Evolutionary conservation across 1,284 basidiomycete genomes (phyloP), one percentile per base, ranked within the genome.

Genomic region (Clitocybe nebularis): DNA sequence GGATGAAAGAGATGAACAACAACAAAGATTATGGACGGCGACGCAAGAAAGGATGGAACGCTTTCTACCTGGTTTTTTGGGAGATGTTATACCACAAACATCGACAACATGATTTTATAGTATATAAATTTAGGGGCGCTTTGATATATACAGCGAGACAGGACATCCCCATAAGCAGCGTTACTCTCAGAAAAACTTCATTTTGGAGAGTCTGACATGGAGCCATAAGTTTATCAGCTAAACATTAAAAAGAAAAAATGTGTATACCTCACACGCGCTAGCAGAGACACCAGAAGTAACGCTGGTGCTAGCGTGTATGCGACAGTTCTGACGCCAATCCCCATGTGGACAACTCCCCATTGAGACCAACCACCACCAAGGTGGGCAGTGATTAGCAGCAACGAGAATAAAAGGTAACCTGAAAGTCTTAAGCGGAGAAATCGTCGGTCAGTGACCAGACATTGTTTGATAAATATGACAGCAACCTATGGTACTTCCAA

Each of bases 51-150:
- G 91, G 45, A 81, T 96, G 55, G 90, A 93, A 54, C 75, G 83
- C 33, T 93, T 96, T 69, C 67, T 95, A 36, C 93, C 93, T 11
- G 89, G 90, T 7, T 93, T 97, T 64, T 67, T 96, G 51, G 68
- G 67, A 13, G 85, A 89, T 35, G 73, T 91, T 21, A 74, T 90
- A 43, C 74, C 80, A 22, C 44, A 34, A 34, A 3, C 40, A 14
- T 11, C 29, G 14, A 21, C 35, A 14, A 17, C 30, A 14, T 28
- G 16, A 20, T 9, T 2, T 21, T 36, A 21, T 4, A 5, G 19
- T 21, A 3, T 21, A 5, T 35, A 11, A 16, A 21, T 16, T 32
- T 11, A 6, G 8, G 3, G 7, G 9, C 22, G 16, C 33, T 35
- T 11, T 36, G 21, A 26, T 8, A 28, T 17, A 36, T 36, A 33